Conservation (phyloP, 176 grass and related monocot species). For the Oryza longistaminata region DNA sequence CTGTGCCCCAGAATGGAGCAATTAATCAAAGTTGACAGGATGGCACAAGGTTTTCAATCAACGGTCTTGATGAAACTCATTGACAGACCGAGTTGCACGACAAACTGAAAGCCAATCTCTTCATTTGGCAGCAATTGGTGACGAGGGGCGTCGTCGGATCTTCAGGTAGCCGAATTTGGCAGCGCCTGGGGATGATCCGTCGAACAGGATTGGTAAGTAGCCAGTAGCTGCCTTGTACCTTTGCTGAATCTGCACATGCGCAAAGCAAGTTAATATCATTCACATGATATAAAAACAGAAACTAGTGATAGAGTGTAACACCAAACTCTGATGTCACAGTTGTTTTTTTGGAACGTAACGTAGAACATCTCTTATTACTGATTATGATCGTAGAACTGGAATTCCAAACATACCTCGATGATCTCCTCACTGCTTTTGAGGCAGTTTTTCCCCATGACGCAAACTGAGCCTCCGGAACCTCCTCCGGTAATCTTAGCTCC, state of each 20-base stretch:
- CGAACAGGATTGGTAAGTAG: constrained; percentile 72
- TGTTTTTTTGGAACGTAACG: neutral
- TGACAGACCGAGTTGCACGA: neutral
- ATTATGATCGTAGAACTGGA: too few species aligned
- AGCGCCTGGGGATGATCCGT: constrained; percentile 81
- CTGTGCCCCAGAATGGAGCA: neutral
- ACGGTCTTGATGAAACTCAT: neutral
- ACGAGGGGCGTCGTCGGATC: constrained; percentile 37
- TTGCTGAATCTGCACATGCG: constrained; percentile 70
- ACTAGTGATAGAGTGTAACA: neutral
- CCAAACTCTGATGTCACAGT: neutral
- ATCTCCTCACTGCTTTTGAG: constrained; percentile 68
- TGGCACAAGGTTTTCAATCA: neutral
- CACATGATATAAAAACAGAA: neutral
- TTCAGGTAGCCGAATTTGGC: constrained; percentile 86
- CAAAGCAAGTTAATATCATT: neutral
- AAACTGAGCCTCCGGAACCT: constrained; percentile 68
- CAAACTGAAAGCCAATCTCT: neutral
- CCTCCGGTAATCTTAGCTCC: constrained; percentile 82
- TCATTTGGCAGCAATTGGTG: neutral
- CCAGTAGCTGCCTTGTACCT: constrained; percentile 83
- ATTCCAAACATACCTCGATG: constrained; percentile 46
- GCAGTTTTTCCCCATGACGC: constrained; percentile 62
- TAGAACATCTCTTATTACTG: neutral
- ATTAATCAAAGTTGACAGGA: neutral